These are phyloP conservation scores for Pseudogymnoascus sp. DNA, from an alignment of 2,329 filamentous ascomycete genomes.

Conservation along the genomic window DNA sequence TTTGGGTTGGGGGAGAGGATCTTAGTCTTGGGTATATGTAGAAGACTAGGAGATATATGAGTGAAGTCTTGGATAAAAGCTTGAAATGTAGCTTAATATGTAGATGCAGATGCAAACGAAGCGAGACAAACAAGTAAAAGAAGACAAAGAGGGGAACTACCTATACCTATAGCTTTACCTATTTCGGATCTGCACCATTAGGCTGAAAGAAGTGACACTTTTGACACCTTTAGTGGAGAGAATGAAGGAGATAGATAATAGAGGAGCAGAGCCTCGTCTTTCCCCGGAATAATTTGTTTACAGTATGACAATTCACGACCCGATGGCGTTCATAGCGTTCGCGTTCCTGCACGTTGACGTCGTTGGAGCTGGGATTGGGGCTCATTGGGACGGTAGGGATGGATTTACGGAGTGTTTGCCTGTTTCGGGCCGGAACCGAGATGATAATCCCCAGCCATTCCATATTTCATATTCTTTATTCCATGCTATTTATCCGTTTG, in stretches of 20 bases:
- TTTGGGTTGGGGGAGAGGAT: background rate
- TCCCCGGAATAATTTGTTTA: constrained; percentile 9
- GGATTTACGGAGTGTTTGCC: background rate
- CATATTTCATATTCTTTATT: constrained; percentile 11
- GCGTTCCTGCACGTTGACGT: constrained; percentile 9
- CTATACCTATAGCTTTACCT: background rate
- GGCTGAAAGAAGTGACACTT: constrained; percentile 8
- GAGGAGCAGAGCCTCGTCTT: background rate
- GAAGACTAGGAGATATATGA: background rate
- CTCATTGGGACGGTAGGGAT: background rate
- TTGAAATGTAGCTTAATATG: background rate
- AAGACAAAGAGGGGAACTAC: background rate
- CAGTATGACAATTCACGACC: constrained; percentile 5
- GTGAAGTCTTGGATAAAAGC: background rate
- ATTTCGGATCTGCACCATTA: background rate
- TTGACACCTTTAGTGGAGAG: constrained; percentile 8
- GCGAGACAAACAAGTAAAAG: background rate
- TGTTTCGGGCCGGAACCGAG: background rate
- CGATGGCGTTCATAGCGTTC: background rate
- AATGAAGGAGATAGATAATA: background rate
- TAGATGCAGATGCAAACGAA: background rate
- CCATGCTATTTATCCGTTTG: background rate
- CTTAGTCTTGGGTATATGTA: background rate
- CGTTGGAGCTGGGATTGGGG: background rate
- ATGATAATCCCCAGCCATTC: background rate